Conservation (phyloP, 2,329 filamentous ascomycete species). For the Nigrospora oryzae region DNA sequence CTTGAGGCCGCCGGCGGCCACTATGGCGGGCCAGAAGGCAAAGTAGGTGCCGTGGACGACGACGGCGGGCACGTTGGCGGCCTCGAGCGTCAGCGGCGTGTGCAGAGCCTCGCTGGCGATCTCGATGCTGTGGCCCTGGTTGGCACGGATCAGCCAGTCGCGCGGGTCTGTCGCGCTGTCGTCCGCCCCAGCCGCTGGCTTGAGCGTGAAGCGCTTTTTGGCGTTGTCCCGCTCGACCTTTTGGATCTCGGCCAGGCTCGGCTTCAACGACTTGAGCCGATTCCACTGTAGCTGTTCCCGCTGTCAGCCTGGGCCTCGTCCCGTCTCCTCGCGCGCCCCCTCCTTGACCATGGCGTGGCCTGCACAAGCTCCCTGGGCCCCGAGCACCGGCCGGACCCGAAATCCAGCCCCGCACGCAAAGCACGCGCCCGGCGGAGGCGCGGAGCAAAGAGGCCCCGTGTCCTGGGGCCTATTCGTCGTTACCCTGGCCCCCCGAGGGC, state of each 20-base stretch:
- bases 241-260: conserved; percentile 68
- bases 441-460: too few species aligned
- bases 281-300: conserved; percentile 39
- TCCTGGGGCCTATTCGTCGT: too few species aligned
- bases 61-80: conserved; percentile 49
- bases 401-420: too few species aligned
- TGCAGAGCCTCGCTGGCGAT: conserved; percentile 64
- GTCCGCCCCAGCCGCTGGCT: conserved; percentile 34
- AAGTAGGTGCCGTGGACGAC: conserved; percentile 90
- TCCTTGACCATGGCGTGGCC: too few species aligned
- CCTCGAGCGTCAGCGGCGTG: conserved; percentile 53
- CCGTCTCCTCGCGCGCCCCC: too few species aligned
- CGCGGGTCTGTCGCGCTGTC: conserved; percentile 36
- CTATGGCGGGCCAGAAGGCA: conserved; percentile 66
- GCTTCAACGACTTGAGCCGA: conserved; percentile 57
- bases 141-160: conserved; percentile 84
- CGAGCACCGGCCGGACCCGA: too few species aligned
- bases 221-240: conserved; percentile 65
- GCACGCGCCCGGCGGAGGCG: too few species aligned
- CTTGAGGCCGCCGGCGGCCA: conserved; percentile 67
- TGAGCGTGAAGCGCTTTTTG: conserved; percentile 84
- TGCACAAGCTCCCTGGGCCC: too few species aligned
- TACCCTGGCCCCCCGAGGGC: too few species aligned
- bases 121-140: conserved; percentile 86
- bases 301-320: too few species aligned